phyloP scores from a whole-genome alignment of 2,329 filamentous ascomycete genomes.

The Ceratocystiopsis sp. region DNA sequence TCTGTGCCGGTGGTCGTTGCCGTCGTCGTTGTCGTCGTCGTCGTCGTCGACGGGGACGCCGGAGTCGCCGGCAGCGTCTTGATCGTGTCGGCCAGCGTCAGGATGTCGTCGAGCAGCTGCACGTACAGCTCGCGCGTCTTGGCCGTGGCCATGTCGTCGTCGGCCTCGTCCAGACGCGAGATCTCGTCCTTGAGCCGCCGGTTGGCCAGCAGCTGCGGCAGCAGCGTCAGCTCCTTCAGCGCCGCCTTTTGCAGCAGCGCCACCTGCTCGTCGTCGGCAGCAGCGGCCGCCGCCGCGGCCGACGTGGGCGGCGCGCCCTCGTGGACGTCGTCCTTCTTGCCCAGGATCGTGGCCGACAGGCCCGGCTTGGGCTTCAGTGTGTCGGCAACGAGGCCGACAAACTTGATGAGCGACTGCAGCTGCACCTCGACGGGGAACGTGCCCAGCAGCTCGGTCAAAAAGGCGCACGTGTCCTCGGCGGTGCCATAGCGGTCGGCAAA shows the following conservation, averaged over 20 bases:
- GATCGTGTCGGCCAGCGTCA: conserved; percentile 48
- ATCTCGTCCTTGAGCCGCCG: conserved; percentile 39
- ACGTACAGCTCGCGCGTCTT: conserved; percentile 54
- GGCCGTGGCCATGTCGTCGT: conserved; percentile 49
- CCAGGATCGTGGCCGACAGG: conserved; percentile 56
- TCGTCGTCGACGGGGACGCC: background rate
- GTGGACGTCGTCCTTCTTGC: conserved; percentile 26
- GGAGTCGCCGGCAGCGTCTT: conserved; percentile 19
- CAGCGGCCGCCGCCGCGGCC: no score
- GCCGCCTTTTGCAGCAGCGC: conserved; percentile 34
- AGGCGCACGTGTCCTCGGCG: conserved; percentile 56
- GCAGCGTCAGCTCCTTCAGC: conserved; percentile 35
- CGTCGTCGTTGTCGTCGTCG: background rate
- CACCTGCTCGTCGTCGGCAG: conserved; percentile 21
- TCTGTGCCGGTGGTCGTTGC: background rate
- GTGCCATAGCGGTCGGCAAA: conserved; percentile 75
- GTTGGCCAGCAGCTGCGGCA: conserved; percentile 41
- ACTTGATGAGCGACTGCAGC: conserved; percentile 59
- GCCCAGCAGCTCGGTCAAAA: conserved; percentile 57
- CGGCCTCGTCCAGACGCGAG: conserved; percentile 37
- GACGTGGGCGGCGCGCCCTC: conserved; percentile 23
- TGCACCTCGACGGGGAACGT: conserved; percentile 61
- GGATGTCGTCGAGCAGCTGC: conserved; percentile 45
- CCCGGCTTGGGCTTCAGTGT: conserved; percentile 57
- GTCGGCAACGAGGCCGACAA: conserved; percentile 59